phyloP scores from a whole-genome alignment of 139 green algal species.

The Zygnema cylindricum region DNA sequence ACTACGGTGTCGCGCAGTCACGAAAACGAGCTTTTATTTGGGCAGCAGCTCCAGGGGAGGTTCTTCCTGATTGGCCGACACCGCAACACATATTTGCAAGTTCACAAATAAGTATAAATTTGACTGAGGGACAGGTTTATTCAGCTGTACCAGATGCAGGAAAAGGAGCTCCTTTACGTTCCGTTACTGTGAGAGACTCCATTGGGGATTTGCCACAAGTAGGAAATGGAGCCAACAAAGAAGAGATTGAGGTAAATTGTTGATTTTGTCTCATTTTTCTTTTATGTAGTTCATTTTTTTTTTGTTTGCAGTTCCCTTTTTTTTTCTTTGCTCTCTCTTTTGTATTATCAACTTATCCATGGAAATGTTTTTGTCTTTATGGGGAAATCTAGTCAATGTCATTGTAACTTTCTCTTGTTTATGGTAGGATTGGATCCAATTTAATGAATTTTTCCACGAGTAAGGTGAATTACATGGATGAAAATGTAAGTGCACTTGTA shows the following conservation, averaged over 20 bases:
- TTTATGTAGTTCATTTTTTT: not conserved
- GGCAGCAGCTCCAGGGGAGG: constrained; percentile 80
- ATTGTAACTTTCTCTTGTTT: no score
- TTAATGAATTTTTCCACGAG: no score
- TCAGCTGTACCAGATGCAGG: constrained; percentile 59
- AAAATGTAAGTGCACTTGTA: no score
- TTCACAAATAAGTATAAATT: constrained; percentile 67
- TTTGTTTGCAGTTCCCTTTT: no score
- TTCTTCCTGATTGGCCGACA: constrained; percentile 86
- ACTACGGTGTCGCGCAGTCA: constrained; percentile 92
- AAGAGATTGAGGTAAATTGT: constrained; percentile 66
- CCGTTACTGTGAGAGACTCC: constrained; percentile 90
- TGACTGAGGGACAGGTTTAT: constrained; percentile 11
- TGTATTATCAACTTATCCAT: not conserved
- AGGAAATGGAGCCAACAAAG: constrained; percentile 76
- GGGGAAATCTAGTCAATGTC: no score
- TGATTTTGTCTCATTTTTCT: not conserved
- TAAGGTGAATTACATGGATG: no score
- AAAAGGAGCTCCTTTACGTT: constrained; percentile 80
- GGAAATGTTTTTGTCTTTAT: no score
- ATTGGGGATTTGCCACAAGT: constrained; percentile 91
- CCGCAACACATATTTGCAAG: constrained; percentile 86
- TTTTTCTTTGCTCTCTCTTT: not conserved
- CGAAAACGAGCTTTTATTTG: constrained; percentile 97
- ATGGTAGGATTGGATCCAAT: no score